Percentiles rank a stretch among this genome's conserved stretches.
Conservation (phyloP, 257 asterid species). For the Solanum chilense region DNA sequence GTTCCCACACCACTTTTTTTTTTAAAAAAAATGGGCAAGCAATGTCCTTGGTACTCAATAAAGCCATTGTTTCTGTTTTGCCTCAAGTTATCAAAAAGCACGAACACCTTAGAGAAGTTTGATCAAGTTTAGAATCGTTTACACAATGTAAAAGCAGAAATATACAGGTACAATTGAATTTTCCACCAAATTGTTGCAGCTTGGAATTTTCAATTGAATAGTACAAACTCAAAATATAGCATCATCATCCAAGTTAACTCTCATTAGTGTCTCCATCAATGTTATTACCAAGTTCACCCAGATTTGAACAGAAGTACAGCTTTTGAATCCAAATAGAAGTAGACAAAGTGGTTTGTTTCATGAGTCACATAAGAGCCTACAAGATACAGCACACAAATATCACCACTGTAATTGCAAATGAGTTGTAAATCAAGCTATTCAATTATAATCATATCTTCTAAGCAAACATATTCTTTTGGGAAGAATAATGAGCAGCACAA, state of each 20-base stretch:
- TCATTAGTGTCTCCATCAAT: conserved; percentile 9
- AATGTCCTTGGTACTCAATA: not conserved
- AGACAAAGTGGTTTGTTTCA: conserved; percentile 97
- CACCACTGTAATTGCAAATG: not conserved
- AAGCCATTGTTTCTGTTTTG: not conserved
- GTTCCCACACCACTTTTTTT: not conserved
- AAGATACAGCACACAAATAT: not conserved
- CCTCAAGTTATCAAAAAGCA: not conserved
- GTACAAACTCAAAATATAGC: conserved; percentile 25
- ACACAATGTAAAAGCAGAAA: conserved; percentile 16
- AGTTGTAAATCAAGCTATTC: not conserved
- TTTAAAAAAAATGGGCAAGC: not conserved
- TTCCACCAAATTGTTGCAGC: conserved; percentile 16
- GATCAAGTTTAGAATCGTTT: not conserved
- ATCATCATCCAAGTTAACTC: not conserved
- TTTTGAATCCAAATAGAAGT: conserved; percentile 94
- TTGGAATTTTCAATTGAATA: conserved; percentile 25
- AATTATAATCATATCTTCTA: not conserved
- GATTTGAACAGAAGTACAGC: conserved; percentile 95
- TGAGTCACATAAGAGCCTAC: conserved; percentile 96
- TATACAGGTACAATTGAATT: conserved; percentile 33
- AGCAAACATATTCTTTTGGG: not conserved
- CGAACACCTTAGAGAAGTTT: not conserved
- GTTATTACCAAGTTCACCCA: conserved; percentile 41
- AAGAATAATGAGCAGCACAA: not conserved